These are phyloP conservation scores for Bruguiera parviflora DNA, from an alignment of 345 rosid genomes.

Conservation along the genomic window DNA sequence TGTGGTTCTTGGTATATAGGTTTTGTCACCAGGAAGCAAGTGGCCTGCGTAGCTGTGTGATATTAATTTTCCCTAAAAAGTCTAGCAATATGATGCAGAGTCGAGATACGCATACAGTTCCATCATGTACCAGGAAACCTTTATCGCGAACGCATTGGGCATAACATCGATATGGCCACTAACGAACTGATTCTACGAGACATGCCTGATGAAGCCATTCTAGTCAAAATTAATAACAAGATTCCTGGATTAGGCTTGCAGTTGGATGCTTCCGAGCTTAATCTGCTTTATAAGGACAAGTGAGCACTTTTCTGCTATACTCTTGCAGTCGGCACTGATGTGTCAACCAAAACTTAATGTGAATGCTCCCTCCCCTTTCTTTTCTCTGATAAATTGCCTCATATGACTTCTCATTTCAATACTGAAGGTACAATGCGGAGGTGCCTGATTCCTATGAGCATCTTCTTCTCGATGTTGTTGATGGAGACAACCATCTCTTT, in stretches of 20 bases:
- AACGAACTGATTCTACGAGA: slow-evolving; percentile 66
- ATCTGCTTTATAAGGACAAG: slow-evolving; percentile 74
- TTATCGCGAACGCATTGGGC: slow-evolving; percentile 53
- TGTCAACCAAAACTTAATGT: background rate
- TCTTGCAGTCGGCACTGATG: background rate
- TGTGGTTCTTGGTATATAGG: background rate
- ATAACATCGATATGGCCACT: slow-evolving; percentile 46
- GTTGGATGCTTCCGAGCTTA: slow-evolving; percentile 72
- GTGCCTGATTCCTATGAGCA: slow-evolving; percentile 80
- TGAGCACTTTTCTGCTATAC: slow-evolving; percentile 11
- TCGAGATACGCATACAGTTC: slow-evolving; percentile 72
- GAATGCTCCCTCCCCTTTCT: background rate
- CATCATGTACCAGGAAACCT: slow-evolving; percentile 65
- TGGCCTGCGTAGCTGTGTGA: background rate
- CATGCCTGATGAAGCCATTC: slow-evolving; percentile 67
- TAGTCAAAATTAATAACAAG: slow-evolving; percentile 66
- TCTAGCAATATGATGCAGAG: slow-evolving; percentile 34
- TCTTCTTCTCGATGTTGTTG: slow-evolving; percentile 72
- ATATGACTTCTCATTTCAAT: background rate
- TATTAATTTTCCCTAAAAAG: slow-evolving; percentile 6
- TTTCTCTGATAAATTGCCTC: too few relatives aligned
- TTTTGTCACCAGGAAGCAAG: background rate
- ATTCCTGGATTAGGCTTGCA: slow-evolving; percentile 71
- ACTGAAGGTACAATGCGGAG: slow-evolving; percentile 48
- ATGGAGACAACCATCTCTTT: slow-evolving; percentile 79